A percentile compares a stretch with the other conserved stretches of the same genome.
Conservation (phyloP, 1,284 basidiomycete genomes). For the Puccinia polysora region DNA sequence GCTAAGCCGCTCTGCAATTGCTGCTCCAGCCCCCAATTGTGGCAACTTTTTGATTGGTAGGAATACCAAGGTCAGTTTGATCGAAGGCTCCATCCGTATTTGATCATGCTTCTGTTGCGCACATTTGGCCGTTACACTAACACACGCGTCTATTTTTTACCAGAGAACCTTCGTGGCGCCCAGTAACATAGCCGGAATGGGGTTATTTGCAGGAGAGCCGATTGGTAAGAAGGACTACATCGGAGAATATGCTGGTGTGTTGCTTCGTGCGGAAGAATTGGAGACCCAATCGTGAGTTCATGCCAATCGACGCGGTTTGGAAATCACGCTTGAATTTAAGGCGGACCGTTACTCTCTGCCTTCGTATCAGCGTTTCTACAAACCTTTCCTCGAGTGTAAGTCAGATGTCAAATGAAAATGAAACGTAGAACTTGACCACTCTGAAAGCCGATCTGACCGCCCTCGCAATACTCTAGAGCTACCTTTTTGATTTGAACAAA, state of each 20-base stretch:
- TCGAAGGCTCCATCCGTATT: not conserved
- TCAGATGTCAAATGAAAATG: too few species aligned
- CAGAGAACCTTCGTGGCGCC: conserved; percentile 29
- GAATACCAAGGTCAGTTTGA: conserved; percentile 10
- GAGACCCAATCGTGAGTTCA: conserved; percentile 1
- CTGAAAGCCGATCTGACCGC: too few species aligned
- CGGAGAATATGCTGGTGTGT: conserved; percentile 22
- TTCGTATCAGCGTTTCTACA: too few species aligned
- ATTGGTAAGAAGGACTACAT: conserved; percentile 3
- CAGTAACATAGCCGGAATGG: conserved; percentile 17
- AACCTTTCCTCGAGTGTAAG: too few species aligned
- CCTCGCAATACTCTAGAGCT: conserved; percentile 19
- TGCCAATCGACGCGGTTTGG: not conserved
- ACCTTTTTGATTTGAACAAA: conserved; percentile 14
- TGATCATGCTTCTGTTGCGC: not conserved
- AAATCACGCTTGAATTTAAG: too few species aligned
- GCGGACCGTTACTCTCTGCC: too few species aligned
- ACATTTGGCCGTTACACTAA: not conserved
- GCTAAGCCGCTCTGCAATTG: too few species aligned
- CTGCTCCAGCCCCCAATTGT: too few species aligned
- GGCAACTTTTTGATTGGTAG: conserved; percentile 3
- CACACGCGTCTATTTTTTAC: not conserved
- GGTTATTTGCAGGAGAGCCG: conserved; percentile 16
- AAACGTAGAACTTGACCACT: too few species aligned
- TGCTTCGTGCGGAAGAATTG: conserved; percentile 9